phyloP scores from a whole-genome alignment of 2,329 filamentous ascomycete species.

The Cladosporium cucumerinum region DNA sequence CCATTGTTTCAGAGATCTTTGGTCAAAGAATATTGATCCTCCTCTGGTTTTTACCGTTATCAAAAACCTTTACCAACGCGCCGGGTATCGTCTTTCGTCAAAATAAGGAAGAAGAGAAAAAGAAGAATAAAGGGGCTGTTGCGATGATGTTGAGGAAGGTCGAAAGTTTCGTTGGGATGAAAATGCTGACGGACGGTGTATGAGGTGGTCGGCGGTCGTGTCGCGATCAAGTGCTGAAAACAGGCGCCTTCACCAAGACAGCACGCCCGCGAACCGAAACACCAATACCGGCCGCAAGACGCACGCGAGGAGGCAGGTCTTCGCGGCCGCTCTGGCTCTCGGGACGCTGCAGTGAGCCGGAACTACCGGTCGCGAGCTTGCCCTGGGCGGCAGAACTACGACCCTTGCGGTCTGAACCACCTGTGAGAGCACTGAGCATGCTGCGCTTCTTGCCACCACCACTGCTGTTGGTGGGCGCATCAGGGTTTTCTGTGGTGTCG shows the following conservation, averaged over 20 bases:
- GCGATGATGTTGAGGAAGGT: background rate
- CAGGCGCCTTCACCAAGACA: constrained; percentile 49
- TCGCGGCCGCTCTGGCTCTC: constrained; percentile 42
- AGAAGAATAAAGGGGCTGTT: background rate
- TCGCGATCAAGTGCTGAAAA: constrained; percentile 33
- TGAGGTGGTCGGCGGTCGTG: background rate
- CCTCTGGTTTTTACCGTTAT: background rate
- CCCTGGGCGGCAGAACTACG: constrained; percentile 31
- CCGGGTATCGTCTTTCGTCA: constrained; percentile 17
- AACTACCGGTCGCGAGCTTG: constrained; percentile 37
- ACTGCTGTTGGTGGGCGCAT: constrained; percentile 14
- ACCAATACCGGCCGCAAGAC: constrained; percentile 47
- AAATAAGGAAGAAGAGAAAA: background rate
- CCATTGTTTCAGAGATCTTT: background rate
- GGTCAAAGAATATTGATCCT: background rate
- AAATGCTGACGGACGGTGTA: background rate
- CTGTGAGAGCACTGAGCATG: constrained; percentile 45
- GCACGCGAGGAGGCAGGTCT: constrained; percentile 41
- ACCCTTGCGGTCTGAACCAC: constrained; percentile 32
- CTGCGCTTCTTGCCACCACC: constrained; percentile 31
- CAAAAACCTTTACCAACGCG: background rate
- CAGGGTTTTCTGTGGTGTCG: constrained; percentile 28
- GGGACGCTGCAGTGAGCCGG: constrained; percentile 38
- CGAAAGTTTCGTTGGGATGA: background rate
- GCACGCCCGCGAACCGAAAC: constrained; percentile 49